Evolutionary conservation across 345 rosid species (phyloP).

Genomic region (Schrenkiella parvula): DNA sequence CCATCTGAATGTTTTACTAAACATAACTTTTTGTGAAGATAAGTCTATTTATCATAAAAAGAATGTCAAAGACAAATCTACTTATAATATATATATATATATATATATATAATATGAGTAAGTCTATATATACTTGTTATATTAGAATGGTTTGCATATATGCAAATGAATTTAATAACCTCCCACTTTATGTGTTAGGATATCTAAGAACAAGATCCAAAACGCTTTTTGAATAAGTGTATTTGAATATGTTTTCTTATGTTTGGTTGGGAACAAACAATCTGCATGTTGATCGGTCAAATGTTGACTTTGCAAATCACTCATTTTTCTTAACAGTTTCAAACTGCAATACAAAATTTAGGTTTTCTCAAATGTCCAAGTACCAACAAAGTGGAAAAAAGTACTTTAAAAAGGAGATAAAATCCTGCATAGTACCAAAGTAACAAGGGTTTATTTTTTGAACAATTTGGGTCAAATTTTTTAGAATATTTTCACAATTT

Average conservation of each 20-base stretch:
- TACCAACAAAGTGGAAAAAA: background rate
- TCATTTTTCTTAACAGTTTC: background rate
- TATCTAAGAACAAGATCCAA: slow-evolving; percentile 1
- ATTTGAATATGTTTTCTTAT: background rate
- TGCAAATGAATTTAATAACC: background rate
- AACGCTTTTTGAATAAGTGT: slow-evolving; percentile 4
- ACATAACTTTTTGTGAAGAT: background rate
- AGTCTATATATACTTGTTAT: background rate
- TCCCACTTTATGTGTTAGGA: background rate
- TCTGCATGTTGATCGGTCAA: background rate
- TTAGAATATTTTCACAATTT: background rate
- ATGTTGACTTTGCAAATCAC: background rate
- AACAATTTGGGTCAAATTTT: background rate
- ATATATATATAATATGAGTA: background rate
- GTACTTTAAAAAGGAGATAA: background rate
- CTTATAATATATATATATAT: no score
- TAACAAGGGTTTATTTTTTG: background rate
- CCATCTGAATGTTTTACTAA: background rate
- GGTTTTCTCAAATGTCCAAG: background rate
- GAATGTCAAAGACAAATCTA: background rate
- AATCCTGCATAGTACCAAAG: background rate
- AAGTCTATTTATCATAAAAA: background rate
- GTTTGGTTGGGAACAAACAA: background rate
- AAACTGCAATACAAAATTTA: background rate
- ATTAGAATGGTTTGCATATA: background rate